Conservation (phyloP, 805 yeast genomes). For the Candida tallmaniae region DNA sequence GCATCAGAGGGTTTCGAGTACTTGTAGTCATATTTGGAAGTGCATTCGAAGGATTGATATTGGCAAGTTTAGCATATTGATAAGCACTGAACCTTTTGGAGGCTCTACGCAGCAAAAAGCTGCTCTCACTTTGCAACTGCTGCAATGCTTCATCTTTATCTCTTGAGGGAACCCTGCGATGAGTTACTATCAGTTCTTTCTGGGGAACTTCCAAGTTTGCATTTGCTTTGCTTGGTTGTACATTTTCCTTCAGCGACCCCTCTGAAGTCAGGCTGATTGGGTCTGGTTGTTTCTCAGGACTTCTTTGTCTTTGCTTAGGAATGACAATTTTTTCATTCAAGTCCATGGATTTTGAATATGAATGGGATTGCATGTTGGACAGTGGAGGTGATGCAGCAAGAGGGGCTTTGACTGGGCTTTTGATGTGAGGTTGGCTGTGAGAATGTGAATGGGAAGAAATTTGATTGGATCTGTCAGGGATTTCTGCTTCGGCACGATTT, state of each 20-base stretch:
- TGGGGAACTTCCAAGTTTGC: neutral
- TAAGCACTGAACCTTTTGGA: conserved; percentile 92
- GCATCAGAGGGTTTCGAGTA: conserved; percentile 4
- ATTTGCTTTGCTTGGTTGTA: conserved; percentile 1
- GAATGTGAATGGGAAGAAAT: neutral
- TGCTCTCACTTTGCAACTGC: conserved; percentile 13
- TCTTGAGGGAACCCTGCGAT: neutral
- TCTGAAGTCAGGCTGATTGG: too few relatives aligned
- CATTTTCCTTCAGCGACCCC: too few relatives aligned
- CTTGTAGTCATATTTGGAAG: conserved; percentile 7
- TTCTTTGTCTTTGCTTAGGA: conserved; percentile 1
- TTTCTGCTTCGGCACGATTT: too few relatives aligned
- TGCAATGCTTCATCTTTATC: conserved; percentile 9
- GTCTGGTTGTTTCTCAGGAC: neutral
- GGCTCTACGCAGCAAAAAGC: conserved; percentile 72
- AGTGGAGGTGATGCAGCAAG: conserved; percentile 1
- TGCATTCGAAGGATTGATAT: conserved; percentile 17
- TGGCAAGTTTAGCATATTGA: conserved; percentile 75
- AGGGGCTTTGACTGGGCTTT: neutral
- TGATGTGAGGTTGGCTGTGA: conserved; percentile 2
- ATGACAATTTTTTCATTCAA: neutral
- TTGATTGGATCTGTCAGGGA: neutral
- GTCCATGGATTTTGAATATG: neutral
- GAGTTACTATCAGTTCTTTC: neutral
- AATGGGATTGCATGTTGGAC: neutral